Conservation (phyloP, 2,329 filamentous ascomycete species). For the Aspergillus bombycis region DNA sequence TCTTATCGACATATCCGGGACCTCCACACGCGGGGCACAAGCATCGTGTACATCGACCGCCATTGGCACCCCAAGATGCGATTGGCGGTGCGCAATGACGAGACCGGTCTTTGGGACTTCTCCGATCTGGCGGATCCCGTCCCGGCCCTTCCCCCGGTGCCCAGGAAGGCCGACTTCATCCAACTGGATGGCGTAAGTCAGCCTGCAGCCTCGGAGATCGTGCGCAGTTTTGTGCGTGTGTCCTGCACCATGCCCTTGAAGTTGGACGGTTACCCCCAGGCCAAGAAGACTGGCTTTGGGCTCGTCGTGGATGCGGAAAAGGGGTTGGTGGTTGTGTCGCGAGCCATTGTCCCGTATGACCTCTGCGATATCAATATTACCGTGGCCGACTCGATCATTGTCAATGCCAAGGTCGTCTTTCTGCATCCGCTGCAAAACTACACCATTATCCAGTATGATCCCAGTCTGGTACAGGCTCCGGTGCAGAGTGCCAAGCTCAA, state of each 20-base stretch:
- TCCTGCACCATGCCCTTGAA: constrained; percentile 93
- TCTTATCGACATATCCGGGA: constrained; percentile 96
- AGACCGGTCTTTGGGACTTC: constrained; percentile 93
- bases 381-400: constrained; percentile 93
- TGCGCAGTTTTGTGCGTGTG: constrained; percentile 92
- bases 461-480: constrained; percentile 87
- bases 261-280: constrained; percentile 95
- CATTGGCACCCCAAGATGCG: constrained; percentile 98
- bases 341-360: constrained; percentile 94
- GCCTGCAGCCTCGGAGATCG: constrained; percentile 86
- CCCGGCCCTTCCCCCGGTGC: constrained; percentile 71
- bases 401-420: constrained; percentile 93
- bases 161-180: constrained; percentile 85
- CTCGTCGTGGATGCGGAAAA: constrained; percentile 97
- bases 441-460: constrained; percentile 92
- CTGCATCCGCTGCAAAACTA: constrained; percentile 97
- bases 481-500: constrained; percentile 87
- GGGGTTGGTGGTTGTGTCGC: constrained; percentile 89
- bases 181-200: constrained; percentile 86
- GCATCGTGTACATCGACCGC: constrained; percentile 87
- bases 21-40: constrained; percentile 90
- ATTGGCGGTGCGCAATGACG: constrained; percentile 85
- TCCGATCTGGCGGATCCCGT: constrained; percentile 79
- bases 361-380: constrained; percentile 95
- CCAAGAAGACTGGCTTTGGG: constrained; percentile 91